Base-by-base conservation (phyloP, 441 rosid genomes). In the Hypseocharis bilobata region DNA sequence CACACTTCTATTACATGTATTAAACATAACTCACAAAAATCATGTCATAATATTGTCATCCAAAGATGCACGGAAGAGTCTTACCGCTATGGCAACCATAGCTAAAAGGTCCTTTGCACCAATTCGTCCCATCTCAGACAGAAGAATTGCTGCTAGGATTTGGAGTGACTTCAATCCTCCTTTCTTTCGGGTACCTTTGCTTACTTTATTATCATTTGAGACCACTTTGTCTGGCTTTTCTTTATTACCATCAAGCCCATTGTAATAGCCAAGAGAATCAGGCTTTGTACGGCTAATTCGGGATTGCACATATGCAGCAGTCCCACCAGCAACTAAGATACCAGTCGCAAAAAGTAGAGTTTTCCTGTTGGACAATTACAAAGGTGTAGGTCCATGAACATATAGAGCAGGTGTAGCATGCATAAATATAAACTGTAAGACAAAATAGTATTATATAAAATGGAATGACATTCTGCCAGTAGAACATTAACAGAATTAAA, bases 91-190 rank as follows among this genome's bases (percentile, higher is more conserved):
- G 70, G 77, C 96, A 54, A 86, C 78, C 76, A 94, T 74, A 45
- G 95, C 83, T 64, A 91, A 79, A 77, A 94, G 88, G 80, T 94
- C 88, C 72, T 85, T 87, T 63, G 88, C 91, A 71, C 99, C 99
- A 69, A 62, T 81, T 82, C 81, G 84, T 22, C 98, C 99, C 94
- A 94, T 94, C 70, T 84, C 77, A 57, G 96, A 89, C 58, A 88
- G 78, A 79, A 94, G 94, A 79, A 91, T 76, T 63, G 88, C 83
- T 30, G 88, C 83, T 61, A 94, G 81, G 71, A 86, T 83, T 79
- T 84, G 86, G 68, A 94, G 86, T 2, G 99, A 91, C 83, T 86
- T 86, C 42, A 87, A 73, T 69, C 94, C 90, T 60, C 83, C 86
- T 81, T 87, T 88, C 83, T 79, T 87, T 72, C 65, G 62, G 5